Base-by-base conservation (phyloP, 768 basidiomycete genomes). In the Agrocybe chaxingu region DNA sequence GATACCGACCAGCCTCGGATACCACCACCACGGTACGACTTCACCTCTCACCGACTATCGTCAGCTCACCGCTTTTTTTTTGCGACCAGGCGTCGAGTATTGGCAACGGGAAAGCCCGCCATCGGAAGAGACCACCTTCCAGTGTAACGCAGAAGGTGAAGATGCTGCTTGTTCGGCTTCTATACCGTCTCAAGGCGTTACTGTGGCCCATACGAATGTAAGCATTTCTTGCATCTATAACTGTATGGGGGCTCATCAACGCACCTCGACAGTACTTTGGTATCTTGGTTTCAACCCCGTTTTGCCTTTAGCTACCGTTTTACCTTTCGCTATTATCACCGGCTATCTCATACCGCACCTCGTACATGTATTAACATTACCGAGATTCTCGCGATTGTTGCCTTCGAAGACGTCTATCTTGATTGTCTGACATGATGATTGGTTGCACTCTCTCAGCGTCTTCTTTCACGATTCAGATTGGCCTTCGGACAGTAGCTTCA, bases 11-110 rank as follows among this genome's bases (percentile, higher is more conserved):
- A 57, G 57, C 2, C 53, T 80, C 7, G 79, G 79, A 4, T 82
- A 81, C 60, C 73, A 71, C 47, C 80, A 82, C 49, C 79, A 81
- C 51, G 79, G 80, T 75, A 47, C 34, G 59, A 42, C 10, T 10
- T 39, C 41, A 11, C 30, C 38, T 46, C 12, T 24, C 8, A 5
- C 24, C 24, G 24, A 24, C 24, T 8, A n/a, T 30, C 2, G 3
- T n/a, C 32, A 13, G 30, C 32, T 3, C 30, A 29, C n/a, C 19
- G n/a, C 16, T 18, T 3, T 8, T 13, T 24, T 10, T 42, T 13
- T 34, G 24, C 8, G 3, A 36, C 10, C 43, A 79, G 77, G 78
- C 0, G 59, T 78, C 42, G 78, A 80, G 58, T 79, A 79, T 52
- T 81, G 78, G 79, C 72, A 75, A 55, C 66, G 68, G 32, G 58